Evolutionary conservation across 2,329 filamentous ascomycete species (phyloP).

Genomic region (Ilyonectria robusta): DNA sequence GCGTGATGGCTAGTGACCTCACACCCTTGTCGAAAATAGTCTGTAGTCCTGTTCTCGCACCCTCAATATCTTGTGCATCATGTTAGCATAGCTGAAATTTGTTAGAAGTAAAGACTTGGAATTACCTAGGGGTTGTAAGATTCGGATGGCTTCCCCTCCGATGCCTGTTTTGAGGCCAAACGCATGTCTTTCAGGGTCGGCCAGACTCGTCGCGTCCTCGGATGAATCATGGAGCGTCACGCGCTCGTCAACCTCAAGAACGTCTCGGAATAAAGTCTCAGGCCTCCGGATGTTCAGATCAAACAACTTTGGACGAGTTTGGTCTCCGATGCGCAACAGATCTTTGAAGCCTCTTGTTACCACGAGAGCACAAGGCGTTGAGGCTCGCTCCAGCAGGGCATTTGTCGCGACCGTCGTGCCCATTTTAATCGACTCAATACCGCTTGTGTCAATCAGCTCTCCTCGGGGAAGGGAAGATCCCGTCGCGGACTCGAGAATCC

Average conservation of each 20-base stretch:
- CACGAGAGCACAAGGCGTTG: slow-evolving; percentile 77
- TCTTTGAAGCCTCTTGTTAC: slow-evolving; percentile 79
- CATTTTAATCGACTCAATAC: slow-evolving; percentile 78
- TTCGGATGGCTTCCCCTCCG: slow-evolving; percentile 76
- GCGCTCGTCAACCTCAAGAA: slow-evolving; percentile 90
- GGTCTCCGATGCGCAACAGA: slow-evolving; percentile 89
- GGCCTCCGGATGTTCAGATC: slow-evolving; percentile 90
- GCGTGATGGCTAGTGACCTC: slow-evolving; percentile 65
- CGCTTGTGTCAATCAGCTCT: slow-evolving; percentile 49
- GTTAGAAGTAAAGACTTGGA: neutral
- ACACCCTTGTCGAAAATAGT: slow-evolving; percentile 73
- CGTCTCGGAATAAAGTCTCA: slow-evolving; percentile 82
- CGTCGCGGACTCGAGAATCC: slow-evolving; percentile 52
- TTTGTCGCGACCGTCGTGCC: slow-evolving; percentile 84
- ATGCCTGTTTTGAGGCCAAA: slow-evolving; percentile 74
- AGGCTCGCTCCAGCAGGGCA: slow-evolving; percentile 79
- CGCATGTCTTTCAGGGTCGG: slow-evolving; percentile 37
- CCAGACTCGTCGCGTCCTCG: slow-evolving; percentile 64
- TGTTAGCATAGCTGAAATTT: neutral
- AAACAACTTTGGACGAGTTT: slow-evolving; percentile 91
- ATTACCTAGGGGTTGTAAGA: slow-evolving; percentile 58
- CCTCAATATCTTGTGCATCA: slow-evolving; percentile 64
- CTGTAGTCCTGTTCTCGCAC: slow-evolving; percentile 69
- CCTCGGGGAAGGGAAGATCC: slow-evolving; percentile 50
- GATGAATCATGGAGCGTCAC: slow-evolving; percentile 87